A percentile compares a stretch with the other conserved stretches of the same genome.
Conservation (phyloP, 2,329 filamentous ascomycete genomes). For the Pestalotiopsis sp. region DNA sequence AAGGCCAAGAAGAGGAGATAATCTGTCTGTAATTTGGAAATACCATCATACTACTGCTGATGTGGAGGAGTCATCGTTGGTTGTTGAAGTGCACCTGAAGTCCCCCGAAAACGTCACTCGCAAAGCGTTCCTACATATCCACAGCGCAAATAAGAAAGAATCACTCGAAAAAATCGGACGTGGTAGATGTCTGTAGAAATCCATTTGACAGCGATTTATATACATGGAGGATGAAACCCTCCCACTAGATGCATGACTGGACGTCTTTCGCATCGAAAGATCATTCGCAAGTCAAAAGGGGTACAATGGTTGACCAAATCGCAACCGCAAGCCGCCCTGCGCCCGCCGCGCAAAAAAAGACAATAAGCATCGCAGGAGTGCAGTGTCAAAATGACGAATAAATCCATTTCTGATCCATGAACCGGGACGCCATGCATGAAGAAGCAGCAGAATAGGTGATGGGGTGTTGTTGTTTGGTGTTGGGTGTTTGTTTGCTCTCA, state of each 20-base stretch:
- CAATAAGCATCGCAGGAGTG: neutral
- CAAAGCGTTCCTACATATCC: too few relatives aligned
- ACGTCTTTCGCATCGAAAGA: neutral
- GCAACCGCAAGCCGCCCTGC: neutral
- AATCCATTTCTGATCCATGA: neutral
- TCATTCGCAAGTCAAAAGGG: neutral
- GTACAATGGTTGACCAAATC: neutral
- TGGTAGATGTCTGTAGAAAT: too few relatives aligned
- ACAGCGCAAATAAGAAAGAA: too few relatives aligned
- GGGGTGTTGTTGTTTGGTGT: neutral
- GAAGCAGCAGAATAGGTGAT: neutral
- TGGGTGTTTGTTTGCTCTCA: too few relatives aligned
- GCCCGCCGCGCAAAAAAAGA: neutral
- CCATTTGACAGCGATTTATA: too few relatives aligned
- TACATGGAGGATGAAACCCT: neutral
- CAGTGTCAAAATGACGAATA: neutral
- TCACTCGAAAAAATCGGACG: too few relatives aligned
- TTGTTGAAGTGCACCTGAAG: neutral
- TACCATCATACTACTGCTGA: too few relatives aligned
- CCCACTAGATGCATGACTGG: neutral
- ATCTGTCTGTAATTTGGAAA: neutral
- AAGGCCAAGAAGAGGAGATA: neutral
- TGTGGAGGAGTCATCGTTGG: too few relatives aligned
- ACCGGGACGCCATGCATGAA: slow-evolving; percentile 9
- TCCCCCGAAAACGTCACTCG: too few relatives aligned